Conservation (phyloP, 352 stramenopile species). For the Phytophthora pisi region DNA sequence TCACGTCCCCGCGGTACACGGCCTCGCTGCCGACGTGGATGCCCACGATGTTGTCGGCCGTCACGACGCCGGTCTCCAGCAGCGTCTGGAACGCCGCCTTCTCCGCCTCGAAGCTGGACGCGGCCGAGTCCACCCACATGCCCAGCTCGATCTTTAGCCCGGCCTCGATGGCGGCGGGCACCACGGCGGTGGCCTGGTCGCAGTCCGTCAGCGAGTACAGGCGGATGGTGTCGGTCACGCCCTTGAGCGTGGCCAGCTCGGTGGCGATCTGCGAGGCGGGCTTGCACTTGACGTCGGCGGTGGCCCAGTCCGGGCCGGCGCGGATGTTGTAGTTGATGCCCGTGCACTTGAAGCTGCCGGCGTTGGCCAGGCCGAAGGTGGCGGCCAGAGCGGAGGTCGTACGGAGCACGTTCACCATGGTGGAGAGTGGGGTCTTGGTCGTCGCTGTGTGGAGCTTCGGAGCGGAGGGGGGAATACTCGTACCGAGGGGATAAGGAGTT, state of each 20-base stretch:
- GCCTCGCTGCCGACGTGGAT: slow-evolving; percentile 78
- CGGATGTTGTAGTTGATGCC: slow-evolving; percentile 85
- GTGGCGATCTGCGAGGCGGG: slow-evolving; percentile 43
- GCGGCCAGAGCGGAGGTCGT: slow-evolving; percentile 34
- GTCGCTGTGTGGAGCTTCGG: background rate
- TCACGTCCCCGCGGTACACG: slow-evolving; percentile 67
- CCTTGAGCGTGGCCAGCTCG: slow-evolving; percentile 54
- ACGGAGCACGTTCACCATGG: slow-evolving; percentile 44
- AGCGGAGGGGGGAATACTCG: slow-evolving; percentile 20
- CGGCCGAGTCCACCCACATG: slow-evolving; percentile 56
- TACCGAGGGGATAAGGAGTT: slow-evolving; percentile 31
- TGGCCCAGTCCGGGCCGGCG: slow-evolving; percentile 53
- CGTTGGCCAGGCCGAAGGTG: slow-evolving; percentile 32
- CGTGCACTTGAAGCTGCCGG: slow-evolving; percentile 44
- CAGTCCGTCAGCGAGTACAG: slow-evolving; percentile 64
- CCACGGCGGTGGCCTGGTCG: slow-evolving; percentile 43
- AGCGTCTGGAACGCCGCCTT: slow-evolving; percentile 50
- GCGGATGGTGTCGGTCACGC: slow-evolving; percentile 56
- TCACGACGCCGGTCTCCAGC: slow-evolving; percentile 46
- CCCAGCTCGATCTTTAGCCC: slow-evolving; percentile 60
- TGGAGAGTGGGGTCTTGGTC: slow-evolving; percentile 2
- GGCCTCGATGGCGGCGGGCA: slow-evolving; percentile 45
- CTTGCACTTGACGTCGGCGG: slow-evolving; percentile 64
- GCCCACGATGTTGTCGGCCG: slow-evolving; percentile 46
- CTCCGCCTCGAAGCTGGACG: slow-evolving; percentile 47